phyloP scores from a whole-genome alignment of 192 early-diverging fungal genomes.

The Pilaira anomala region DNA sequence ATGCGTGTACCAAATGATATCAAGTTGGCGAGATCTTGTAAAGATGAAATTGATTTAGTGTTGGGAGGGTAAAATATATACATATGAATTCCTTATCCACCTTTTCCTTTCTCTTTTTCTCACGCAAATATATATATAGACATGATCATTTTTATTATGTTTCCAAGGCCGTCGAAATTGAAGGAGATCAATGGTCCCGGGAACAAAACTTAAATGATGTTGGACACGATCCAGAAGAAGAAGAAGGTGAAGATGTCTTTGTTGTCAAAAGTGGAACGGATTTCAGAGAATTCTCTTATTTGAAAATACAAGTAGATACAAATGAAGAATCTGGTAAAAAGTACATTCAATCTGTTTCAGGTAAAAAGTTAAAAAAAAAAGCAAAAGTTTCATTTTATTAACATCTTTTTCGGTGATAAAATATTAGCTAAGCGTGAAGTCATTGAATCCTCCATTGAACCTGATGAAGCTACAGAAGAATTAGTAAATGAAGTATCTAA shows the following conservation, averaged over 20 bases:
- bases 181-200: conserved; percentile 36
- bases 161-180: conserved; percentile 47
- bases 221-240: conserved; percentile 41
- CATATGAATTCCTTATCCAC: neutral
- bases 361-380: conserved; percentile 17
- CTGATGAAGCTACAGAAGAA: conserved; percentile 39
- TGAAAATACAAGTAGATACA: conserved; percentile 40
- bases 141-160: conserved; percentile 71
- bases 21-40: conserved; percentile 46
- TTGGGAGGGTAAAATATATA: conserved; percentile 53
- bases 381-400: neutral
- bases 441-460: conserved; percentile 37
- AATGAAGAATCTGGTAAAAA: conserved; percentile 29
- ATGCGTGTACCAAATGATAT: conserved; percentile 71
- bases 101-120: neutral
- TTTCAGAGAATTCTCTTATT: conserved; percentile 59
- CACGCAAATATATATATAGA: conserved; percentile 37
- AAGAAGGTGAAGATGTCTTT: conserved; percentile 30
- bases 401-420: neutral
- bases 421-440: conserved; percentile 42
- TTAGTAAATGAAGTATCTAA: conserved; percentile 47
- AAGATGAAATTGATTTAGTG: conserved; percentile 60
- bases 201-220: conserved; percentile 34
- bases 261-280: conserved; percentile 69
- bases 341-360: conserved; percentile 25